Conservation (phyloP, 495 filamentous ascomycete species). For the Penicillium cosmopolitanum region DNA sequence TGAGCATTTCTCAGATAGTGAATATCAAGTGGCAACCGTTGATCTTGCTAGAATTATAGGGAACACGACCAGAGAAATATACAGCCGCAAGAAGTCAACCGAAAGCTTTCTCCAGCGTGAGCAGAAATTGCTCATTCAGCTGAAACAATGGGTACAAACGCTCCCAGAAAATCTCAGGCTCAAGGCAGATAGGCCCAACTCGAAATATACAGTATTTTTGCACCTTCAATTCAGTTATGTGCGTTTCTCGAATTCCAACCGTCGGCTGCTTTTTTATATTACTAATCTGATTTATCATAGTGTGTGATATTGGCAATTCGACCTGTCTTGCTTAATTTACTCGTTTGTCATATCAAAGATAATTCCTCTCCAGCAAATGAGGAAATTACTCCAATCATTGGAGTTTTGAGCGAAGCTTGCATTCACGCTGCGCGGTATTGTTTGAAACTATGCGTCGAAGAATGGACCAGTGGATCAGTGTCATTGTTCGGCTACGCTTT, state of each 20-base stretch:
- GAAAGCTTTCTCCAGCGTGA: conserved; percentile 41
- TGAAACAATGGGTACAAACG: conserved; percentile 43
- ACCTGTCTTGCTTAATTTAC: conserved; percentile 40
- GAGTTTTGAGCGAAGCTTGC: conserved; percentile 42
- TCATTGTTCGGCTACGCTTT: conserved; percentile 42
- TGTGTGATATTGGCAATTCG: conserved; percentile 43
- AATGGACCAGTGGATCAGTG: conserved; percentile 44
- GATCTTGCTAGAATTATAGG: conserved; percentile 40
- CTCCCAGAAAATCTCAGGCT: conserved; percentile 39
- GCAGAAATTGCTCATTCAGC: conserved; percentile 40
- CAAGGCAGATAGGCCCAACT: conserved; percentile 29
- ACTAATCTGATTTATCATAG: conserved; percentile 15
- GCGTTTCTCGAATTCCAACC: background rate
- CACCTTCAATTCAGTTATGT: conserved; percentile 45
- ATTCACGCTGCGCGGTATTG: conserved; percentile 44
- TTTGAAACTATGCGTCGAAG: conserved; percentile 37
- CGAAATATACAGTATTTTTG: conserved; percentile 35
- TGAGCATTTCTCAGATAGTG: conserved; percentile 38
- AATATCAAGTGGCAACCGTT: conserved; percentile 36
- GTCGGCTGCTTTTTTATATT: background rate
- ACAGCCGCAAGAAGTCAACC: conserved; percentile 38
- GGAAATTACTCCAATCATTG: conserved; percentile 29
- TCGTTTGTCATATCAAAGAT: conserved; percentile 31
- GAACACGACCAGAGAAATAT: conserved; percentile 37
- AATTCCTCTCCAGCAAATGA: conserved; percentile 6